Conservation (phyloP, 2,329 filamentous ascomycete species). For the Penicillium sp. region DNA sequence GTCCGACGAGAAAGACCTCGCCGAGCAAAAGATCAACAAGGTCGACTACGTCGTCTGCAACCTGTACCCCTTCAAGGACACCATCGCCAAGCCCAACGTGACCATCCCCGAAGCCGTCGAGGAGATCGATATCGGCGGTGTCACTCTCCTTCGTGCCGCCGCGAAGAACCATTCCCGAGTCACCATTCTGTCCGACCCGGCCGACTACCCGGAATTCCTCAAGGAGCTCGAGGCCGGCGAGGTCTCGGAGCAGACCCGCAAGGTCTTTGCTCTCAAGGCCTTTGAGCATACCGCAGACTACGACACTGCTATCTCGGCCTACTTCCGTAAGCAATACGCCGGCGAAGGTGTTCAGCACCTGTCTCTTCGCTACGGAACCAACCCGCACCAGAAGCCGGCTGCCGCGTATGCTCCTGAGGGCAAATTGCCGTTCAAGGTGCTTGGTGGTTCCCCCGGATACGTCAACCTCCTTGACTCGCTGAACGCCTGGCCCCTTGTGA, state of each 20-base stretch:
- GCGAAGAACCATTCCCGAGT: slow-evolving; percentile 97
- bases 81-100: slow-evolving; percentile 92
- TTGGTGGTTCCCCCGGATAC: slow-evolving; percentile 85
- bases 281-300: slow-evolving; percentile 99
- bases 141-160: slow-evolving; percentile 91
- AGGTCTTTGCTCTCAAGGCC: slow-evolving; percentile 90
- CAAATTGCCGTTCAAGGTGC: slow-evolving; percentile 88
- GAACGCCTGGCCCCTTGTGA: slow-evolving; percentile 95
- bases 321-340: slow-evolving; percentile 97
- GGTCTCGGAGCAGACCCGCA: slow-evolving; percentile 78
- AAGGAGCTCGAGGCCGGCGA: slow-evolving; percentile 82
- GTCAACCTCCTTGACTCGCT: slow-evolving; percentile 96
- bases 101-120: slow-evolving; percentile 95
- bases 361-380: slow-evolving; percentile 87
- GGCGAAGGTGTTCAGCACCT: slow-evolving; percentile 77
- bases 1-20: slow-evolving; percentile 94
- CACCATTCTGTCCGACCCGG: slow-evolving; percentile 90
- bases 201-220: slow-evolving; percentile 91
- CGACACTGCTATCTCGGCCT: slow-evolving; percentile 88
- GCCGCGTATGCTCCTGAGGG: slow-evolving; percentile 72
- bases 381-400: slow-evolving; percentile 97
- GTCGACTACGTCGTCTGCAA: slow-evolving; percentile 98
- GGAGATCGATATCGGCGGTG: slow-evolving; percentile 97
- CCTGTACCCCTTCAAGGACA: slow-evolving; percentile 98
- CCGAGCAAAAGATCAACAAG: slow-evolving; percentile 90